Evolutionary conservation across 305 asterid genomes (phyloP).

Genomic region (Solanum chacoense): DNA sequence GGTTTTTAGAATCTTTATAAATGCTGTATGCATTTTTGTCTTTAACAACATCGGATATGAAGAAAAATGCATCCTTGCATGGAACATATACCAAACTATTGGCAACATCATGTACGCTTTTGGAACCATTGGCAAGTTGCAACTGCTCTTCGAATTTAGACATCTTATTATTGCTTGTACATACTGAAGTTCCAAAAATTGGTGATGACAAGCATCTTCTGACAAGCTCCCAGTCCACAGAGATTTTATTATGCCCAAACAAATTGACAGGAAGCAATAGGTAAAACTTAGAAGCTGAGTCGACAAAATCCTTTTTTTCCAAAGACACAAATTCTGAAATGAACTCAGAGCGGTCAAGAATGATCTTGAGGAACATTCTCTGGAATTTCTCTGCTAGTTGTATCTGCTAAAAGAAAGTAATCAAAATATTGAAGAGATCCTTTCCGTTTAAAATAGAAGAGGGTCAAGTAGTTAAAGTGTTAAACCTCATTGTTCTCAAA

Average conservation of each 20-base stretch:
- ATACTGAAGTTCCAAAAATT: conserved; percentile 37
- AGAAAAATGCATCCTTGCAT: conserved; percentile 59
- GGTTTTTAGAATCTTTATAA: conserved; percentile 39
- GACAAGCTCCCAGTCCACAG: conserved; percentile 78
- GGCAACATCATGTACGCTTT: conserved; percentile 41
- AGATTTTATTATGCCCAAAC: conserved; percentile 28
- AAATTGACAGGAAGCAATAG: conserved; percentile 68
- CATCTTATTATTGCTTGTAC: conserved; percentile 19
- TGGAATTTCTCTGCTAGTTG: conserved; percentile 72
- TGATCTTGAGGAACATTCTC: conserved; percentile 61
- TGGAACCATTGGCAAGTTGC: conserved; percentile 70
- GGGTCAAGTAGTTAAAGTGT: neutral
- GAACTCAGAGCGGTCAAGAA: conserved; percentile 66
- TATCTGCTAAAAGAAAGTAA: conserved; percentile 39
- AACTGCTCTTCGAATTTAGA: conserved; percentile 27
- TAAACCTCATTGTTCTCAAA: conserved; percentile 64
- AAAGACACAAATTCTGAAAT: conserved; percentile 52
- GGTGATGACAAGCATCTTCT: conserved; percentile 82
- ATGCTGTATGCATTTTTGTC: conserved; percentile 44
- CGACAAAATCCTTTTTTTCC: conserved; percentile 26
- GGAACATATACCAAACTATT: conserved; percentile 89
- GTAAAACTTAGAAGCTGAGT: conserved; percentile 52
- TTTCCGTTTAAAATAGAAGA: conserved; percentile 11
- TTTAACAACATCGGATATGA: conserved; percentile 50
- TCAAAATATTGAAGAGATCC: neutral